Evolutionary conservation across 2,329 filamentous ascomycete genomes (phyloP), one percentile per base, ranked within the genome.

Genomic region (Phaeosphaeriaceae sp.): DNA sequence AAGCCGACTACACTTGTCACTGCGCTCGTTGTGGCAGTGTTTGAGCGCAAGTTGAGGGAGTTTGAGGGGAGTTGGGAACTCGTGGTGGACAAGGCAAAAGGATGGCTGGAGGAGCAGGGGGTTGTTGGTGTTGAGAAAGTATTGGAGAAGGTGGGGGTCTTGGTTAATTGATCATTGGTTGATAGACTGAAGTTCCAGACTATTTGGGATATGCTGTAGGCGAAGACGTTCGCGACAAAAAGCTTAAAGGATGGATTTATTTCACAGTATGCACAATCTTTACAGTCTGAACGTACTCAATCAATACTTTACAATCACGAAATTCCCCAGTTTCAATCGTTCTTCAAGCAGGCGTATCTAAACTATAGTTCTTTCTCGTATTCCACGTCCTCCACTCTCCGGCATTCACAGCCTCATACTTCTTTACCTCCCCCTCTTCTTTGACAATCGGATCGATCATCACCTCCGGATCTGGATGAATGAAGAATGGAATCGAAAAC

Each of bases 11-110:
- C 11, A 3, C 13, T 36, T 36, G 31, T 71, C 1, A 83, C 82
- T 1, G 73, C 73, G 1, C 52, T 85, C 25, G 84, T 82, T 1
- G 54, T 88, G 7, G 77, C 73, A 1, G 85, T 78, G 57, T 71
- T 91, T 60, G 81, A 85, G 66, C 71, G 51, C 42, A 81, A 78
- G 54, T 65, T 86, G 57, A 63, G 36, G 0, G 74, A 61, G 0
- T 78, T 85, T 51, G 76, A 79, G 69, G 88, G 87, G 2, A 80
- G 81, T 7, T 91, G 88, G 88, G 87, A 88, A 60, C 79, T 91
- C 79, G 76, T 90, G 41, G 85, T 83, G 17, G 83, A 84, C 10
- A 90, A 89, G 79, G 87, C 85, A 0, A 79, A 76, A 66, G 67
- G 48, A 0, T 89, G 71, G 70, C 49, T 72, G 55, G 63, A 57